Evolutionary conservation across 306 rosid genomes (phyloP), one percentile per base, ranked within the genome.

Genomic region (Lablab purpureus): DNA sequence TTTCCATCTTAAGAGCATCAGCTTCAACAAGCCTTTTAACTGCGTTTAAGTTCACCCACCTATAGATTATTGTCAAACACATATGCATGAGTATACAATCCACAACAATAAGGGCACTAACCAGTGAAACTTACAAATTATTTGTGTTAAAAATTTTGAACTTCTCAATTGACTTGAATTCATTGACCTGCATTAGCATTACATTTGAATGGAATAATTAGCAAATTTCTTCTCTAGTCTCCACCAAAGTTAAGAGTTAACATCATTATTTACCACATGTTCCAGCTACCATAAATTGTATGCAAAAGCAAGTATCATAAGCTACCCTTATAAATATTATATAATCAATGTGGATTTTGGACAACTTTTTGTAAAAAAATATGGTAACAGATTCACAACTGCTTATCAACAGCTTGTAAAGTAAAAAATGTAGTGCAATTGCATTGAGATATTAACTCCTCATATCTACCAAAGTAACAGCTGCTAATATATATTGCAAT

Each of bases 121-220:
- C 62, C 50, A 32, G 81, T 45, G 22, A 43, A 67, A 91, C 96
- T 84, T 87, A 95, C 99, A 95, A 82, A 84, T 95, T 95, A 71
- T 95, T 95, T 41, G 99, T 95, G 87, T 95, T 95, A 92, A 95
- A 95, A 87, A 95, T 95, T 81, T 95, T 95, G 91, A 95, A 95
- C 86, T 95, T 95, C 90, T 95, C 89, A 12, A 95, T 95, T 6
- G 99, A 95, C 96, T 95, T 95, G 94, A 95, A 95, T 82, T 93
- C 99, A 59, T 79, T 81, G 52, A 95, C 93, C 99, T 95, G 88
- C 82, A 83, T 40, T 83, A 84, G 67, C 77, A 71, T 12, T 45
- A 66, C 40, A 77, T 25, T 79, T 85, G 63, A 85, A 45, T 52
- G 18, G 21, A 52, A 71, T 76, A 76, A 59, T 54, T 18, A 40